A percentile compares a stretch with the other conserved stretches of the same genome.
These are phyloP conservation scores for Linum lewisii DNA, from an alignment of 345 rosid species.

Conservation along the genomic window DNA sequence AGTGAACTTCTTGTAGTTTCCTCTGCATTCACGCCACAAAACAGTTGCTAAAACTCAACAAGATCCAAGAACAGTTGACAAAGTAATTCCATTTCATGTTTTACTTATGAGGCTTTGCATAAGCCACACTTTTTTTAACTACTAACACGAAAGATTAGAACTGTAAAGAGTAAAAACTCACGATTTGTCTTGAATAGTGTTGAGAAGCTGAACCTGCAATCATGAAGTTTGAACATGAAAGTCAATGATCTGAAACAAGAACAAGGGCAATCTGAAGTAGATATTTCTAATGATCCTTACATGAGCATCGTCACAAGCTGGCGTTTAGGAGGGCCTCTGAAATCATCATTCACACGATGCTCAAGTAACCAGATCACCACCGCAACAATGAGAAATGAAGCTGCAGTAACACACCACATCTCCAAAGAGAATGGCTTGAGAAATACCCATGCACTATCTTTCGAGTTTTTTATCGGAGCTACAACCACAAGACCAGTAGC, in stretches of 20 bases:
- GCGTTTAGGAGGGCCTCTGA: slow-evolving; percentile 22
- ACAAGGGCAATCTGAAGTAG: too few relatives aligned
- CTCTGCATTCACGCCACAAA: neutral
- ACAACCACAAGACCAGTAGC: neutral
- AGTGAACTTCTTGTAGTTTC: neutral
- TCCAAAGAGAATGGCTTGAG: slow-evolving; percentile 17
- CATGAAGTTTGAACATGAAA: neutral
- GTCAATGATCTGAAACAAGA: neutral
- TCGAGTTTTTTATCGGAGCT: neutral
- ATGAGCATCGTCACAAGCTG: slow-evolving; percentile 23
- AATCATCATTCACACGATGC: slow-evolving; percentile 20
- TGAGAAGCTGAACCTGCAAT: slow-evolving; percentile 28
- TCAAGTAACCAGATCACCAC: slow-evolving; percentile 28
- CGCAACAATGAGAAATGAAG: slow-evolving; percentile 16
- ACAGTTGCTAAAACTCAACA: neutral
- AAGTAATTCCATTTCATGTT: too few relatives aligned
- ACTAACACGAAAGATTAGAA: neutral
- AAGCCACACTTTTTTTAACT: too few relatives aligned
- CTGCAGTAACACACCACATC: slow-evolving; percentile 16
- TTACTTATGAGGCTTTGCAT: too few relatives aligned
- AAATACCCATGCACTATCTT: slow-evolving; percentile 16
- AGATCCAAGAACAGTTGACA: too few relatives aligned
- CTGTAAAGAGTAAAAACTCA: slow-evolving; percentile 6
- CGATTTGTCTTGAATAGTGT: slow-evolving; percentile 25
- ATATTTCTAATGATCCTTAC: neutral